Conservation (phyloP, 257 asterid genomes). For the Leptodermis oblonga region DNA sequence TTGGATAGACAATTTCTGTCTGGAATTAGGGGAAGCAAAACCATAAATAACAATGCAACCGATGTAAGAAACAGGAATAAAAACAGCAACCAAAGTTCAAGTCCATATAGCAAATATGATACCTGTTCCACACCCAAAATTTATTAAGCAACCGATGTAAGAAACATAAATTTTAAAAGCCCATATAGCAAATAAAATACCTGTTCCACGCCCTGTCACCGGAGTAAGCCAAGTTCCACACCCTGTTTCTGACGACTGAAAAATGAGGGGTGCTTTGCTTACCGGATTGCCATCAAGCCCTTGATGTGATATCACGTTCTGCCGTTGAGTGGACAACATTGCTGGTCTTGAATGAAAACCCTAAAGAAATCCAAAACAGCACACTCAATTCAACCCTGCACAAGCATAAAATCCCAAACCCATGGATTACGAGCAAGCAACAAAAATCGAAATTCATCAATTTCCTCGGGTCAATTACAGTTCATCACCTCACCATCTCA, state of each 20-base stretch:
- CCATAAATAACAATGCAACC: conserved; percentile 8
- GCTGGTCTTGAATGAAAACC: neutral
- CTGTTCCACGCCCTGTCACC: too few relatives aligned
- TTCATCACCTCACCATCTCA: neutral
- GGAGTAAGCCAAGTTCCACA: neutral
- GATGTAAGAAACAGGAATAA: neutral
- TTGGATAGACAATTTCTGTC: conserved; percentile 27
- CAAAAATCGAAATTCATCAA: neutral
- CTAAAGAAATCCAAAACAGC: conserved; percentile 5
- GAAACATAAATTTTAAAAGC: too few relatives aligned
- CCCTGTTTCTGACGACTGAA: conserved; percentile 6
- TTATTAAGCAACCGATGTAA: conserved; percentile 14
- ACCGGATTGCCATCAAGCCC: conserved; percentile 1
- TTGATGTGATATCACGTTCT: conserved; percentile 2
- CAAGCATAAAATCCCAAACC: neutral
- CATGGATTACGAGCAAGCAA: neutral
- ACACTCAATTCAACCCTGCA: neutral
- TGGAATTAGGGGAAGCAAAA: neutral
- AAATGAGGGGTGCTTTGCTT: neutral
- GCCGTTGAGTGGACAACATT: neutral
- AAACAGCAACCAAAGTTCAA: neutral
- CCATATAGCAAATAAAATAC: conserved; percentile 16
- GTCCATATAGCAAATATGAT: conserved; percentile 8
- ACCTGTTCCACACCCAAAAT: too few relatives aligned
- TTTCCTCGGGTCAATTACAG: neutral